phyloP scores from a whole-genome alignment of 345 rosid species.

The Populus alba region DNA sequence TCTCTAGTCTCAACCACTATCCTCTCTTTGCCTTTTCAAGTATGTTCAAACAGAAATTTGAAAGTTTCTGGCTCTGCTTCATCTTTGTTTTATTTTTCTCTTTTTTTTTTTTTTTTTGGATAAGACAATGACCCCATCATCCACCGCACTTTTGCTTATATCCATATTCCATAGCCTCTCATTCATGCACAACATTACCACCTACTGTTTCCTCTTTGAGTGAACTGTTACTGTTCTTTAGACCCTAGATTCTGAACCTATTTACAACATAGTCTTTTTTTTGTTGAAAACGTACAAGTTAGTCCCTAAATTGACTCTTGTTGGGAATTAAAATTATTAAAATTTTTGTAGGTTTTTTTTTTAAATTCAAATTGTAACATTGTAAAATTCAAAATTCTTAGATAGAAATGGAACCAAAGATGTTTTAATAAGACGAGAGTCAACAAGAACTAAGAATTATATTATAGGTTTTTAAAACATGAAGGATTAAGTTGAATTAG shows the following conservation, averaged over 20 bases:
- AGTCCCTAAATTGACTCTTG: not conserved
- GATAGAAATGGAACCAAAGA: not conserved
- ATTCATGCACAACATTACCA: not conserved
- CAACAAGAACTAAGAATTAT: not conserved
- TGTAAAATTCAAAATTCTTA: not conserved
- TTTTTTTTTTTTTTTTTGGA: conserved; percentile 29
- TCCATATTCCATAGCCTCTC: conserved; percentile 37
- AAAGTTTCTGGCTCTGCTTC: conserved; percentile 8
- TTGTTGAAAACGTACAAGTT: not conserved
- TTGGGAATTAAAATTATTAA: no score
- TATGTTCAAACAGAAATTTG: conserved; percentile 16
- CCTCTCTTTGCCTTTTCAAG: conserved; percentile 10
- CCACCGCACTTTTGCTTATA: conserved; percentile 22
- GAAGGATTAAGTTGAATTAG: not conserved
- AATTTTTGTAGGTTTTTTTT: no score
- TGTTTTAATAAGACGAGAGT: no score
- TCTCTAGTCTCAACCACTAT: conserved; percentile 1
- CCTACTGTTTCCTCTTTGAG: not conserved
- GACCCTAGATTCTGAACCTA: not conserved
- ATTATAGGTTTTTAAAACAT: not conserved
- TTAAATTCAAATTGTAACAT: no score
- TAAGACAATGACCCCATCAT: conserved; percentile 37
- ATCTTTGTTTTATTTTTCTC: not conserved
- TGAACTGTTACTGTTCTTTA: not conserved
- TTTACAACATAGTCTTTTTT: not conserved